Evolutionary conservation across 1,284 basidiomycete species (phyloP).

Genomic region (Gymnopus androsaceus): DNA sequence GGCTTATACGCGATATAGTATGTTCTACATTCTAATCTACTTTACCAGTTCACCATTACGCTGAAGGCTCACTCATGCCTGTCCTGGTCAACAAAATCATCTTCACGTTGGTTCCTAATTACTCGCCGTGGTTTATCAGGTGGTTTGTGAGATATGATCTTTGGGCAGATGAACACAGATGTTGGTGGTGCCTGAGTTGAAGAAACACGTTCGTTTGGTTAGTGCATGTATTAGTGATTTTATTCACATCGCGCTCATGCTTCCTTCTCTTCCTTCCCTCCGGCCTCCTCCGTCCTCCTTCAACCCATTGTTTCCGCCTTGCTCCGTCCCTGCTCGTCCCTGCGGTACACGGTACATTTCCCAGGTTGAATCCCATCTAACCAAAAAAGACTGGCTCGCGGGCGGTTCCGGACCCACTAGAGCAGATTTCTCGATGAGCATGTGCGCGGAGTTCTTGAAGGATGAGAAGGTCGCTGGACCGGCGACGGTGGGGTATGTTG

Average conservation of each 20-base stretch:
- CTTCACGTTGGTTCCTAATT: conserved; percentile 34
- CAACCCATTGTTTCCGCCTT: no score
- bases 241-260: no score
- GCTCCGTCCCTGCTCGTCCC: no score
- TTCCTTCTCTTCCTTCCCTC: no score
- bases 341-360: background rate
- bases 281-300: no score
- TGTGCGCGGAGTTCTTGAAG: conserved; percentile 1
- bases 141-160: conserved; percentile 34
- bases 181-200: conserved; percentile 34
- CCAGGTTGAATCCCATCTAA: conserved; percentile 12
- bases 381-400: conserved; percentile 12
- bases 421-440: conserved; percentile 15
- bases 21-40: no score
- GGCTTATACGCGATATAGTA: background rate
- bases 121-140: conserved; percentile 38
- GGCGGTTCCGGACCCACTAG: conserved; percentile 12
- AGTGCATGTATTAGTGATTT: background rate
- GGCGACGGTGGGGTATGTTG: conserved; percentile 8
- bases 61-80: conserved; percentile 45
- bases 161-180: conserved; percentile 27
- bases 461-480: background rate
- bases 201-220: conserved; percentile 34
- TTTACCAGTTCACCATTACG: conserved; percentile 43
- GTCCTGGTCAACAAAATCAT: conserved; percentile 36